Percentiles rank a stretch among this genome's conserved stretches.
Evolutionary conservation across 2,329 filamentous ascomycete species (phyloP).

Genomic region (Ophiostoma perfectum): DNA sequence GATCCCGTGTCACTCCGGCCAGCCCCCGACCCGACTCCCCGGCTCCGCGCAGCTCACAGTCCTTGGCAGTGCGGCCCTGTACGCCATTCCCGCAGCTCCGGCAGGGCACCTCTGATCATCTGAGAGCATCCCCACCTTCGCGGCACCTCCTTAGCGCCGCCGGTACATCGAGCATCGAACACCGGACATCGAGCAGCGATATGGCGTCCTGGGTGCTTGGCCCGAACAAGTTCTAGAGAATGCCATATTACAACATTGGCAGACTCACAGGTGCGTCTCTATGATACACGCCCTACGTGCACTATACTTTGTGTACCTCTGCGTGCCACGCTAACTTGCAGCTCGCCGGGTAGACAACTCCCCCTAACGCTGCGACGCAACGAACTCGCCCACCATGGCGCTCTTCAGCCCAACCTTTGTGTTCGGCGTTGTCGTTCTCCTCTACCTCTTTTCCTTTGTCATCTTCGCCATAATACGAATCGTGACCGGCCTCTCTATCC

Average conservation of each 20-base stretch:
- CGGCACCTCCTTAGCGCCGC: background rate
- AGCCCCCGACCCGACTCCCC: background rate
- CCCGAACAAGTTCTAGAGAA: conserved; percentile 20
- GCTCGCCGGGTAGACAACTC: background rate
- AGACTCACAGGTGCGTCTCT: conserved; percentile 15
- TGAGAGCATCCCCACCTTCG: background rate
- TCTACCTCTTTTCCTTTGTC: conserved; percentile 88
- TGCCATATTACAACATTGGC: conserved; percentile 18
- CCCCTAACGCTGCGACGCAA: background rate
- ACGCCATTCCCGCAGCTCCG: background rate
- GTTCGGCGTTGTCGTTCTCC: conserved; percentile 74
- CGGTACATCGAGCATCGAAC: background rate
- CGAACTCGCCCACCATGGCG: conserved; percentile 47
- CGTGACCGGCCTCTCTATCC: conserved; percentile 88
- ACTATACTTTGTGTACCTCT: background rate
- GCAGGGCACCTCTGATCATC: background rate
- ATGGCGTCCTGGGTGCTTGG: conserved; percentile 20
- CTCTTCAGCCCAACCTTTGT: conserved; percentile 73
- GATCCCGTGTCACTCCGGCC: background rate
- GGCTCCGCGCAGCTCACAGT: background rate
- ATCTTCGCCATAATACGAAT: conserved; percentile 90
- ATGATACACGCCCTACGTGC: background rate
- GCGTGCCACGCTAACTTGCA: conserved; percentile 7
- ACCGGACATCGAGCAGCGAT: conserved; percentile 11
- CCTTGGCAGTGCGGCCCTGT: background rate